Conservation (phyloP, 2,329 filamentous ascomycete species). For the Lachnellula cervina region DNA sequence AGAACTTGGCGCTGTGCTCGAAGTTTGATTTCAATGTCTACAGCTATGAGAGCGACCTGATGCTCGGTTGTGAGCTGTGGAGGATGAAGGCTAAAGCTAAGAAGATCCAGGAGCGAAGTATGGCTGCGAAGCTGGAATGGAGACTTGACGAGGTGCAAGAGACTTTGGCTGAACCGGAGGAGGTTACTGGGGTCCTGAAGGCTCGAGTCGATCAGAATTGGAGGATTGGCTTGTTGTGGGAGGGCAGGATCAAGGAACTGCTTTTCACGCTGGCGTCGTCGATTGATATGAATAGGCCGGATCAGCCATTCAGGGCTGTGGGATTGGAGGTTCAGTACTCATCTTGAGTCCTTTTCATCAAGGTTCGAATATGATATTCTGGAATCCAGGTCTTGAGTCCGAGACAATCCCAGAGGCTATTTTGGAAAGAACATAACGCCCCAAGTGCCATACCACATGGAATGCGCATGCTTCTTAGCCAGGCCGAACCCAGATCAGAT, state of each 20-base stretch:
- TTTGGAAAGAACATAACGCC: no score
- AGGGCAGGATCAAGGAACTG: constrained; percentile 85
- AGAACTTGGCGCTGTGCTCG: constrained; percentile 78
- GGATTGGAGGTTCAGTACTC: constrained; percentile 81
- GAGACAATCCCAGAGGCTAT: no score
- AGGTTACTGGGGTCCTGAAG: constrained; percentile 83
- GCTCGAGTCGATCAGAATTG: constrained; percentile 84
- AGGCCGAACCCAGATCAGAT: no score
- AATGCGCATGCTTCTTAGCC: no score
- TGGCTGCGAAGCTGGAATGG: constrained; percentile 52
- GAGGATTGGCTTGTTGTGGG: constrained; percentile 83
- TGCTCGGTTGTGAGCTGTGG: constrained; percentile 91
- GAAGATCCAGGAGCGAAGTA: constrained; percentile 39
- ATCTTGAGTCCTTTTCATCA: constrained; percentile 46
- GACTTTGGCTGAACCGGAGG: constrained; percentile 45
- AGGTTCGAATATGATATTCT: no score
- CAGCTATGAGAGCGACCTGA: constrained; percentile 93
- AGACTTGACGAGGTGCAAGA: constrained; percentile 36
- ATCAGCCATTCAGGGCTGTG: constrained; percentile 71
- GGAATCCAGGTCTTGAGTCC: no score
- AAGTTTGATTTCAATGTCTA: constrained; percentile 97
- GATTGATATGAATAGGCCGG: constrained; percentile 70
- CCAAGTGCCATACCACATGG: no score
- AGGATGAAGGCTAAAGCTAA: constrained; percentile 44
- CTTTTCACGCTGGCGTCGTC: constrained; percentile 86